Evolutionary conservation across 768 basidiomycete genomes (phyloP), one percentile per base, ranked within the genome.

Genomic region (Boletellus ananas): DNA sequence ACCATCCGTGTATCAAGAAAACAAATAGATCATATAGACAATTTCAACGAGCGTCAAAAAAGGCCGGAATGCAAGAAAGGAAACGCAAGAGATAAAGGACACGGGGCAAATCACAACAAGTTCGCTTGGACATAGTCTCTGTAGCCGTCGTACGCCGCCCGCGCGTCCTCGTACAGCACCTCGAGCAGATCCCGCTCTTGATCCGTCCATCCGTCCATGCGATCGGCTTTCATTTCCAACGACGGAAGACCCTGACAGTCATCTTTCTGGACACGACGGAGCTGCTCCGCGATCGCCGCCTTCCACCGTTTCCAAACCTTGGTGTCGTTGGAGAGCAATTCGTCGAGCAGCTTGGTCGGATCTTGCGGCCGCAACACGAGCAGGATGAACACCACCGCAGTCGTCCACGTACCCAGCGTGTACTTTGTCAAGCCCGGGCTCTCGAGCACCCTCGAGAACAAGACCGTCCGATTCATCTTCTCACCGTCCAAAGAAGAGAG

Each of bases 401-500:
- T 9, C 0, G 62, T 64, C 16, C 57, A 49, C 0, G 52, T 63
- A 2, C 51, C 51, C 11, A 63, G 23, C 7, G 42, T 55, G 16
- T 55, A 63, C 35, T 52, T 55, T 31, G 44, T 48, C 45, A 64
- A 18, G 1, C 20, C 34, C 13, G 62, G 59, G 3, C 36, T 56
- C 31, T 48, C 36, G 13, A 63, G 35, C 4, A 58, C 43, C 2
- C n/a, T 37, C 20, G 43, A n/a, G 7, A 63, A 31, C n/a, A 63
- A 34, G 33, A 59, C 10, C n/a, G 50, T 37, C 21, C 37, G 35
- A 2, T 60, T 55, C 4, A 60, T 43, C 20, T 46, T 52, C 12
- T 53, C 59, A 14, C 56, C 62, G n/a, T 73, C 74, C 66, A 74
- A 44, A 4, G 58, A 62, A 11, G 61, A 61, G 10, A 66, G 34